These are phyloP conservation scores for Suillus luteus DNA, from an alignment of 768 basidiomycete genomes.

Conservation along the genomic window DNA sequence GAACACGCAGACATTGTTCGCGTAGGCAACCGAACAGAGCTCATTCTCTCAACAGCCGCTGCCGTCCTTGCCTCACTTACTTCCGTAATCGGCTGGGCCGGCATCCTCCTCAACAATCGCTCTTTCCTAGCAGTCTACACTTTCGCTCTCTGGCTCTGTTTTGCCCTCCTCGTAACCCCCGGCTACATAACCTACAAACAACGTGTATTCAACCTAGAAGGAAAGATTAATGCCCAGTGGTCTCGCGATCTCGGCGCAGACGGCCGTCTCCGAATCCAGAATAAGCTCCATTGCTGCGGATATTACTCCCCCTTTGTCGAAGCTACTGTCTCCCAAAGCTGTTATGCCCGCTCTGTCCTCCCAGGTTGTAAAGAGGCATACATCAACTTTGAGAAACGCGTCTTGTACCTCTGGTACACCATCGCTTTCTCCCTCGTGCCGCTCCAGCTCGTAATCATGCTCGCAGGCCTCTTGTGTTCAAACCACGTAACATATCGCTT, in stretches of 20 bases:
- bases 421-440: constrained; percentile 68
- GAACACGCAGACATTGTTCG: constrained; percentile 68
- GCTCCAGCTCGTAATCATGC: constrained; percentile 62
- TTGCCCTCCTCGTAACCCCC: constrained; percentile 69
- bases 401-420: constrained; percentile 67
- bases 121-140: constrained; percentile 76
- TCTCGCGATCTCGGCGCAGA: constrained; percentile 56
- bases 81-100: constrained; percentile 74
- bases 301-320: constrained; percentile 81
- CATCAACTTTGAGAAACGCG: constrained; percentile 53
- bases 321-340: constrained; percentile 72
- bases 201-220: constrained; percentile 76
- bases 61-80: constrained; percentile 61
- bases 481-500: constrained; percentile 88
- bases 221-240: constrained; percentile 81
- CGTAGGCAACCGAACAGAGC: constrained; percentile 66
- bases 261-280: constrained; percentile 70
- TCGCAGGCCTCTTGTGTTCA: constrained; percentile 67
- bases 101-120: constrained; percentile 83
- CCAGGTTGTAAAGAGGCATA: constrained; percentile 75
- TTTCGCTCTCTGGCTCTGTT: constrained; percentile 71
- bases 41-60: constrained; percentile 71
- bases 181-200: constrained; percentile 81
- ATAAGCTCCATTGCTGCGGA: constrained; percentile 77
- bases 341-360: constrained; percentile 69